Percentiles rank a stretch among this genome's conserved stretches.
These are phyloP conservation scores for Aspergillus spinulosporus DNA, from an alignment of 2,329 filamentous ascomycete genomes.

Conservation along the genomic window DNA sequence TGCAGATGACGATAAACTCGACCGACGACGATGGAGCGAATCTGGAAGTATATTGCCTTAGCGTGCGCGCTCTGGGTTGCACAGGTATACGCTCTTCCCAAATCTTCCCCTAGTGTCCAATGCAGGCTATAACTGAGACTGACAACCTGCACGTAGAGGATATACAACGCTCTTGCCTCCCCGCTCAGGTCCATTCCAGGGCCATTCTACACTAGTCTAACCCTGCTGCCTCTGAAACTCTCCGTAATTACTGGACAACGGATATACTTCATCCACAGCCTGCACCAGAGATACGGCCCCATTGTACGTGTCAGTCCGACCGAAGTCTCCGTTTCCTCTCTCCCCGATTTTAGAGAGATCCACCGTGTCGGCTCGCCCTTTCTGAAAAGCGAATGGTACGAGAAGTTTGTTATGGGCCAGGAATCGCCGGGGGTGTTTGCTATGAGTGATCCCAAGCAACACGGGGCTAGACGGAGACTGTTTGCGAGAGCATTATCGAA, in stretches of 20 bases:
- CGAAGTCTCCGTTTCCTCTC: slow-evolving; percentile 39
- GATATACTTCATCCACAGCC: slow-evolving; percentile 21
- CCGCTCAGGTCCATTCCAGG: not conserved
- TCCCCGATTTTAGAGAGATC: slow-evolving; percentile 26
- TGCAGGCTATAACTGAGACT: not conserved
- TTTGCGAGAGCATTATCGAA: slow-evolving; percentile 40
- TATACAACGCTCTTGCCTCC: not conserved
- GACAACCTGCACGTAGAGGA: not conserved
- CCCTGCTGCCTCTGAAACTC: not conserved
- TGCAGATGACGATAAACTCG: too few species aligned
- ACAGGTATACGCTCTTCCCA: not conserved
- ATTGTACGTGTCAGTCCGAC: slow-evolving; percentile 27
- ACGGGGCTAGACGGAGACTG: slow-evolving; percentile 44
- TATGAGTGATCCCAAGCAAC: slow-evolving; percentile 39
- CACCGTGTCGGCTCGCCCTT: slow-evolving; percentile 30
- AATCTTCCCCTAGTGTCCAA: not conserved
- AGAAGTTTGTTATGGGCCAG: slow-evolving; percentile 14
- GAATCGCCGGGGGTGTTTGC: slow-evolving; percentile 37
- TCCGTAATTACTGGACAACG: not conserved
- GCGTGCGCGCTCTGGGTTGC: not conserved
- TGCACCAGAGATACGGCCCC: slow-evolving; percentile 27
- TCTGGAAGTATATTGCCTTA: not conserved
- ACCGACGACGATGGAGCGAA: not conserved
- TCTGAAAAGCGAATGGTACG: slow-evolving; percentile 33
- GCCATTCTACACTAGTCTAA: not conserved